Conservation (phyloP, 1,284 basidiomycete species). For the Macrocystidia cucumis region DNA sequence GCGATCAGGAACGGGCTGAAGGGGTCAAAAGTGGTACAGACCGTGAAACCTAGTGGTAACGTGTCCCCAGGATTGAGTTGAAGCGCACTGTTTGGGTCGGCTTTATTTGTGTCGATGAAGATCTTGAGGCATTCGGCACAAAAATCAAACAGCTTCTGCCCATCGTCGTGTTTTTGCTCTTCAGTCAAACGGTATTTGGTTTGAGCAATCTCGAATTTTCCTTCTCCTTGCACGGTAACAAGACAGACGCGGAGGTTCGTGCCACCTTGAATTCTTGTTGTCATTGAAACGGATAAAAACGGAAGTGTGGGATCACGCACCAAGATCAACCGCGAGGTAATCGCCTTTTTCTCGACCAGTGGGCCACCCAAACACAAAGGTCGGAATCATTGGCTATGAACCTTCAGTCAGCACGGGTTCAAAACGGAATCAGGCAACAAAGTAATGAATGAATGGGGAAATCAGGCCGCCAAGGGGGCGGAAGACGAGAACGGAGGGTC, state of each 20-base stretch:
- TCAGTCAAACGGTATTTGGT: constrained; percentile 96
- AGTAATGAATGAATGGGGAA: no score
- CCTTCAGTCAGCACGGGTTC: no score
- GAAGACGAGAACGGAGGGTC: no score
- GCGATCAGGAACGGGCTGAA: constrained; percentile 5
- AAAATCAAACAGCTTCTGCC: constrained; percentile 93
- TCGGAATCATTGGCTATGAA: constrained; percentile 88
- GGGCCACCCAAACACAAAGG: constrained; percentile 97
- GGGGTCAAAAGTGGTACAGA: constrained; percentile 30
- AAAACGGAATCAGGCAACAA: no score
- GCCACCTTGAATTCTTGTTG: no score
- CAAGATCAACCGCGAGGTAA: constrained; percentile 91
- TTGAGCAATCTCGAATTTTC: constrained; percentile 97
- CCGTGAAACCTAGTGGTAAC: constrained; percentile 90
- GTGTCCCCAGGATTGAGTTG: constrained; percentile 62
- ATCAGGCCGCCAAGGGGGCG: no score
- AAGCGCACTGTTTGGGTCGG: constrained; percentile 45
- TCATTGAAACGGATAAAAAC: constrained; percentile 3
- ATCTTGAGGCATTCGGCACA: constrained; percentile 91
- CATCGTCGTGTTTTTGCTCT: constrained; percentile 98
- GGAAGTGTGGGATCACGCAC: constrained; percentile 30
- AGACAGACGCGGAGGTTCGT: constrained; percentile 98
- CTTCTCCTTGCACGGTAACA: constrained; percentile 84
- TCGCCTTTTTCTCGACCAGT: constrained; percentile 86
- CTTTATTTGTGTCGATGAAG: constrained; percentile 79